Conservation (phyloP, 208 protist genomes). For the Acanthamoeba castellanii region DNA sequence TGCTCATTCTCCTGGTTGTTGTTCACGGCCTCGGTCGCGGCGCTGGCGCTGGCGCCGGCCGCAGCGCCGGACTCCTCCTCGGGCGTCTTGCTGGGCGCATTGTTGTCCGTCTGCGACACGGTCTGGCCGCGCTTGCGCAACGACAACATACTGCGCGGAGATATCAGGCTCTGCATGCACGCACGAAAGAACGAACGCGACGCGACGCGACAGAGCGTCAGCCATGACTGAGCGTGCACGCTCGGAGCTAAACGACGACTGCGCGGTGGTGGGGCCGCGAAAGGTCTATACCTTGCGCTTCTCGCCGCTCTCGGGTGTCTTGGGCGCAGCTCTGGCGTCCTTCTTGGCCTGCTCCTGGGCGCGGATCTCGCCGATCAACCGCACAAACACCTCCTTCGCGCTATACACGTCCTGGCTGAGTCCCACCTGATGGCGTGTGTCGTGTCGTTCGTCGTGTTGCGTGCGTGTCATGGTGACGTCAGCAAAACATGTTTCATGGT, state of each 20-base stretch:
- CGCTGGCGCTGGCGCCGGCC: neutral
- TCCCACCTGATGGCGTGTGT: neutral
- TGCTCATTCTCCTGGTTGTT: neutral
- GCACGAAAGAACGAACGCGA: neutral
- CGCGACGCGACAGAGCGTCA: neutral
- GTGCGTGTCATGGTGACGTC: neutral
- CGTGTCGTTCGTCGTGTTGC: too few species aligned
- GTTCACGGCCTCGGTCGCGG: neutral
- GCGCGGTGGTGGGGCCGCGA: neutral
- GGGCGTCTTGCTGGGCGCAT: neutral
- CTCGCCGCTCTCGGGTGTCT: neutral
- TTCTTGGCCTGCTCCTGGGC: conserved; percentile 58
- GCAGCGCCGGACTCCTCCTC: neutral
- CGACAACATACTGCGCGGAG: neutral
- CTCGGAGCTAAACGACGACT: too few species aligned
- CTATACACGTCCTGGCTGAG: neutral
- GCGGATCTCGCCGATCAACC: conserved; percentile 30
- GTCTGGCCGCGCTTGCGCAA: conserved; percentile 6
- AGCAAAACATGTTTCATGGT: neutral
- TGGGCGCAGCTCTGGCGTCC: neutral
- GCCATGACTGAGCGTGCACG: too few species aligned
- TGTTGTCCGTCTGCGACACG: neutral
- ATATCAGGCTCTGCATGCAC: neutral
- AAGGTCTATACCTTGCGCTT: neutral
- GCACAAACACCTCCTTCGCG: conserved; percentile 24